Evolutionary conservation across 2,329 filamentous ascomycete species (phyloP).

Genomic region (Moelleriella libera): DNA sequence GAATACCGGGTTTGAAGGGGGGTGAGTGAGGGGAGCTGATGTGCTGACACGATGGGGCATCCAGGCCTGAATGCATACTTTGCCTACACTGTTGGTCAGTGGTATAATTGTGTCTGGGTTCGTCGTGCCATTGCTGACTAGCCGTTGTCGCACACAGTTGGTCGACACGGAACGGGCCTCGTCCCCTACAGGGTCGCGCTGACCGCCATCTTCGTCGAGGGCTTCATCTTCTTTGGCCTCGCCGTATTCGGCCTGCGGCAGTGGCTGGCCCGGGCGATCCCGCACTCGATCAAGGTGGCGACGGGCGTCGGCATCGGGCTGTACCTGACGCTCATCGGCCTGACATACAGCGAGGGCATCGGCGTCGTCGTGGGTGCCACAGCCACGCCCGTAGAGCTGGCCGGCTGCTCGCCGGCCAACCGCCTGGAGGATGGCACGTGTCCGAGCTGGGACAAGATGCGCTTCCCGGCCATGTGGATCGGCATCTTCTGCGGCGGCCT

Average conservation of each 20-base stretch:
- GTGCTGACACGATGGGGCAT: constrained; percentile 1
- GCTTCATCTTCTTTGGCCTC: constrained; percentile 69
- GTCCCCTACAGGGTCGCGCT: constrained; percentile 65
- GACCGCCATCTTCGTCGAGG: constrained; percentile 80
- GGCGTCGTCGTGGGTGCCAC: constrained; percentile 58
- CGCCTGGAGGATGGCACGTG: constrained; percentile 40
- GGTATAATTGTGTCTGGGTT: neutral
- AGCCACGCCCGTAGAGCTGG: constrained; percentile 58
- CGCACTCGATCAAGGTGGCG: constrained; percentile 72
- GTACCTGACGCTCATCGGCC: constrained; percentile 62
- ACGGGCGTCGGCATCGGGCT: constrained; percentile 77
- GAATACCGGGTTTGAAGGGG: neutral
- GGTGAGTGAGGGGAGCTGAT: neutral
- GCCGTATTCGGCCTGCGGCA: constrained; percentile 72
- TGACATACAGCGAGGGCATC: constrained; percentile 73
- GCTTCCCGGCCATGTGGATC: constrained; percentile 72
- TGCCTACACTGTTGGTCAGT: constrained; percentile 45
- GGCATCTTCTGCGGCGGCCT: constrained; percentile 79
- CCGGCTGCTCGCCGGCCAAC: constrained; percentile 46
- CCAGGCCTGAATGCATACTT: constrained; percentile 71
- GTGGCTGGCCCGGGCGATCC: constrained; percentile 76
- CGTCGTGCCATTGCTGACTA: neutral
- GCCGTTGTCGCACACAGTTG: constrained; percentile 31
- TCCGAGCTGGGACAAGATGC: constrained; percentile 56
- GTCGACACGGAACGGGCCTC: constrained; percentile 56